Evolutionary conservation across 768 basidiomycete genomes (phyloP).

Genomic region (Calocera cornea): DNA sequence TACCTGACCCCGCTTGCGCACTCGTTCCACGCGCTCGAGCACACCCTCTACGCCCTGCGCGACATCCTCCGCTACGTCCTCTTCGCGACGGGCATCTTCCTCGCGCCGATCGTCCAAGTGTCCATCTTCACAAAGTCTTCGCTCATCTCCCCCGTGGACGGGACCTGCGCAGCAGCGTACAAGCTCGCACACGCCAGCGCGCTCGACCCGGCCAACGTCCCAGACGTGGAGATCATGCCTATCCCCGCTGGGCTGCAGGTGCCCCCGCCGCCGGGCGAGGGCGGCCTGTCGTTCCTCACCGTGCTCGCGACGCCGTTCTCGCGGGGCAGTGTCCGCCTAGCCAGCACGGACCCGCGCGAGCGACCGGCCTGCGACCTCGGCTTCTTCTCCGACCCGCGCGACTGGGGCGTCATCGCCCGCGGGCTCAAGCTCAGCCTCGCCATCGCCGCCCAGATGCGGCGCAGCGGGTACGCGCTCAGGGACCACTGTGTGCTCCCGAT

Average conservation of each 20-base stretch:
- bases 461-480: conserved; percentile 19
- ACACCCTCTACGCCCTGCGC: conserved; percentile 20
- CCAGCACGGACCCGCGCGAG: conserved; percentile 23
- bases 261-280: conserved; percentile 18
- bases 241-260: conserved; percentile 19
- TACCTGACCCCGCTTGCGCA: conserved; percentile 26
- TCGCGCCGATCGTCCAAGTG: conserved; percentile 22
- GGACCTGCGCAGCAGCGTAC: neutral
- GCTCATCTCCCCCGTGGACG: conserved; percentile 14
- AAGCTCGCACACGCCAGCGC: conserved; percentile 15
- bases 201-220: conserved; percentile 19
- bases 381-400: conserved; percentile 8
- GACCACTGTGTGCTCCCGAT: conserved; percentile 20
- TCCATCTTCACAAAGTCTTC: conserved; percentile 23
- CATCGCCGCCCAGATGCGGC: conserved; percentile 19
- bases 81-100: conserved; percentile 26
- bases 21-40: conserved; percentile 21
- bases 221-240: conserved; percentile 32
- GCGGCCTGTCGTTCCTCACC: conserved; percentile 18
- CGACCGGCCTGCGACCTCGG: conserved; percentile 24
- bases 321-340: conserved; percentile 19
- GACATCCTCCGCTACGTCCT: conserved; percentile 26
- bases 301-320: conserved; percentile 20
- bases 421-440: conserved; percentile 8
- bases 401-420: neutral